Evolutionary conservation across 805 yeast species (phyloP).

Genomic region (Wickerhamiella vanderwaltii): DNA sequence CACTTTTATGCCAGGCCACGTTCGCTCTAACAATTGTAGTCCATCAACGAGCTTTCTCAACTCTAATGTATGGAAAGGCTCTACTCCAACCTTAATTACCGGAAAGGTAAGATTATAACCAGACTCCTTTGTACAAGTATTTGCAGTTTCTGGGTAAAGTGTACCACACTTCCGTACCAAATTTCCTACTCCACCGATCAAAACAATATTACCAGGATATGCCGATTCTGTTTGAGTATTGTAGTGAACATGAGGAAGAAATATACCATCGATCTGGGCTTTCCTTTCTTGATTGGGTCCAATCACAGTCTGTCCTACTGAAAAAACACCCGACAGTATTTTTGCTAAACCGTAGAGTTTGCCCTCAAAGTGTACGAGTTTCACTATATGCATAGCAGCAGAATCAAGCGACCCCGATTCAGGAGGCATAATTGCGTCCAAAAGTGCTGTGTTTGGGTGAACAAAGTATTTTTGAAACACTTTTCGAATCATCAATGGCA

Average conservation of each 20-base stretch:
- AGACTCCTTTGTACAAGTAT: not conserved
- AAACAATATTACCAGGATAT: constrained; percentile 53
- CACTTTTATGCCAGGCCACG: constrained; percentile 55
- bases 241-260: constrained; percentile 60
- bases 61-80: constrained; percentile 69
- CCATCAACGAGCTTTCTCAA: constrained; percentile 63
- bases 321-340: not conserved
- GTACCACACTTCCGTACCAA: not conserved
- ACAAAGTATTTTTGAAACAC: constrained; percentile 48
- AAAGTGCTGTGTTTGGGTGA: constrained; percentile 36
- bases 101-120: no score
- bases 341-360: not conserved
- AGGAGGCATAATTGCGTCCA: constrained; percentile 32
- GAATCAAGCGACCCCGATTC: not conserved
- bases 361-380: not conserved
- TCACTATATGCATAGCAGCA: not conserved
- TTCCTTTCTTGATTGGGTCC: not conserved
- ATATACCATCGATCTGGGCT: constrained; percentile 20
- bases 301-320: not conserved
- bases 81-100: constrained; percentile 69
- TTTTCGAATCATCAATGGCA: constrained; percentile 43
- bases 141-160: not conserved
- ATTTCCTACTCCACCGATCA: constrained; percentile 30
- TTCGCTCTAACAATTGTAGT: constrained; percentile 44
- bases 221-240: constrained; percentile 41